A percentile compares a stretch with the other conserved stretches of the same genome.
phyloP scores from a whole-genome alignment of 2,329 filamentous ascomycete species.

The Lomentospora prolificans region DNA sequence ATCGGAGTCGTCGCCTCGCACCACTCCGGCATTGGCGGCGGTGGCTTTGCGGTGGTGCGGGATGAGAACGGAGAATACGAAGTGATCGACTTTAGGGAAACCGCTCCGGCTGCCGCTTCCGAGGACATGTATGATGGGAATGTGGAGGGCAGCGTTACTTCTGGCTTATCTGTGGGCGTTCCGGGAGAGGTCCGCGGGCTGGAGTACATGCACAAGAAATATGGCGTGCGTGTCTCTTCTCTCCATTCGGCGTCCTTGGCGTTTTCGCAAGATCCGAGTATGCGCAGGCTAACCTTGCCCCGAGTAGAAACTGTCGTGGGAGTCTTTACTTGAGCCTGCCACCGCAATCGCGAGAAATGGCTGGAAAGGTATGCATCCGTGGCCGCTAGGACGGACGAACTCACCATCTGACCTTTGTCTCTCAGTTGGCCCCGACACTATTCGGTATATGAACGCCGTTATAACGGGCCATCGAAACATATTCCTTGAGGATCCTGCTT shows the following conservation, averaged over 20 bases:
- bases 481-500: slow-evolving; percentile 62
- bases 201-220: slow-evolving; percentile 64
- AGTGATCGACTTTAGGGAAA: slow-evolving; percentile 82
- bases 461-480: slow-evolving; percentile 42
- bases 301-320: slow-evolving; percentile 48
- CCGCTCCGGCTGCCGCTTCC: slow-evolving; percentile 70
- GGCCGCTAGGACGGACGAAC: background rate
- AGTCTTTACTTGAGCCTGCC: slow-evolving; percentile 61
- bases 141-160: slow-evolving; percentile 53
- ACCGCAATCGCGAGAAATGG: slow-evolving; percentile 64
- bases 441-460: slow-evolving; percentile 55
- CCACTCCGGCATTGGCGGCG: slow-evolving; percentile 76
- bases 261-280: slow-evolving; percentile 19
- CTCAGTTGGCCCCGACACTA: slow-evolving; percentile 59
- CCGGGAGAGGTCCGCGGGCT: slow-evolving; percentile 71
- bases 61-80: slow-evolving; percentile 67
- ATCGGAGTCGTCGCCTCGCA: slow-evolving; percentile 69
- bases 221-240: slow-evolving; percentile 41
- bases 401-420: slow-evolving; percentile 10
- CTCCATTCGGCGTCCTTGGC: background rate
- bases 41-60: slow-evolving; percentile 80
- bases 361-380: slow-evolving; percentile 38
- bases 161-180: slow-evolving; percentile 63
- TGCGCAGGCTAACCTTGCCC: background rate
- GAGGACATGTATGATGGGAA: slow-evolving; percentile 80